Percentiles rank a stretch among this genome's conserved stretches.
These are phyloP conservation scores for Penicillium hesseltinei DNA, from an alignment of 2,329 filamentous ascomycete species.

Conservation along the genomic window DNA sequence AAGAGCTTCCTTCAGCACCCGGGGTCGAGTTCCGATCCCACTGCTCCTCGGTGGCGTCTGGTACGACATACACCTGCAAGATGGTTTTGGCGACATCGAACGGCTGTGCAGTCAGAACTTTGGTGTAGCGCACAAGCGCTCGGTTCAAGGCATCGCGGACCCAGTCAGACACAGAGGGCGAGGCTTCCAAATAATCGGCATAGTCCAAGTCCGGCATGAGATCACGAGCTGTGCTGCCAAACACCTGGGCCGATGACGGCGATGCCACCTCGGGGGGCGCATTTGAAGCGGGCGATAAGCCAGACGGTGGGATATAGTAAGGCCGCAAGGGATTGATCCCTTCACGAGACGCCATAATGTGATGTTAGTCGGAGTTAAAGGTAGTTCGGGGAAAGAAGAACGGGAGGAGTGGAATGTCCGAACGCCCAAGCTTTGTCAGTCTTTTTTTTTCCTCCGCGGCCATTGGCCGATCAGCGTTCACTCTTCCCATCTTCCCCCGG, in stretches of 20 bases:
- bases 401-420: slow-evolving; percentile 16
- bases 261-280: slow-evolving; percentile 30
- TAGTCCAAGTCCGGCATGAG: slow-evolving; percentile 90
- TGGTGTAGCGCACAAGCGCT: slow-evolving; percentile 87
- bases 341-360: slow-evolving; percentile 50
- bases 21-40: slow-evolving; percentile 29
- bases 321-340: slow-evolving; percentile 59
- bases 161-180: slow-evolving; percentile 71
- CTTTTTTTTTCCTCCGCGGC: slow-evolving; percentile 23
- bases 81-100: slow-evolving; percentile 97
- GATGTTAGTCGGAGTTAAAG: slow-evolving; percentile 16
- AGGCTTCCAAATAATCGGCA: slow-evolving; percentile 78
- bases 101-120: slow-evolving; percentile 84
- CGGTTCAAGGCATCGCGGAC: slow-evolving; percentile 77
- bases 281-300: slow-evolving; percentile 49
- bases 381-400: slow-evolving; percentile 18
- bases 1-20: slow-evolving; percentile 28
- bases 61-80: slow-evolving; percentile 68
- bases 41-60: slow-evolving; percentile 35
- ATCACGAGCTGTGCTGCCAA: slow-evolving; percentile 69
- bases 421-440: slow-evolving; percentile 25
- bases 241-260: slow-evolving; percentile 50
- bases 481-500: slow-evolving; percentile 22
- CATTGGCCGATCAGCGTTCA: slow-evolving; percentile 22
- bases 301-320: slow-evolving; percentile 64